These are phyloP conservation scores for Suhomyces sp. DNA, from an alignment of 805 yeast species.

Conservation along the genomic window DNA sequence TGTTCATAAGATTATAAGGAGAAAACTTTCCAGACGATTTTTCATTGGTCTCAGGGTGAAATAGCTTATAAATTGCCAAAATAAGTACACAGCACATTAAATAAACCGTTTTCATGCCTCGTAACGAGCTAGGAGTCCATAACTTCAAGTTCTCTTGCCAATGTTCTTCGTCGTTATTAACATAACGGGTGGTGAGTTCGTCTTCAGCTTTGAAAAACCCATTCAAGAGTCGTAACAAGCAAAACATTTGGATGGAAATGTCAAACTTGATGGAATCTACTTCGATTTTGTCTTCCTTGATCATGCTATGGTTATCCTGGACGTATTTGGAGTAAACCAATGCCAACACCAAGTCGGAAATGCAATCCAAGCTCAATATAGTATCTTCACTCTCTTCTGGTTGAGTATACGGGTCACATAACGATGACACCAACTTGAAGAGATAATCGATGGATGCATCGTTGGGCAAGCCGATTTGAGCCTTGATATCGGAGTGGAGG, in stretches of 20 bases:
- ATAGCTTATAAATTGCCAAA: constrained; percentile 31
- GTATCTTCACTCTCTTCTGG: constrained; percentile 58
- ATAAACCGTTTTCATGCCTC: constrained; percentile 25
- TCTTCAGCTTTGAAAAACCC: constrained; percentile 39
- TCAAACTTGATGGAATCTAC: constrained; percentile 33
- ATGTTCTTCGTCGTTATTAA: constrained; percentile 37
- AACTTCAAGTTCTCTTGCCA: constrained; percentile 20
- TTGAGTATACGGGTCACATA: constrained; percentile 64
- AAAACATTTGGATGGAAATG: constrained; percentile 33
- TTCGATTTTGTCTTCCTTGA: constrained; percentile 4
- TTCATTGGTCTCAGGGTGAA: constrained; percentile 14
- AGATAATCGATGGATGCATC: constrained; percentile 4
- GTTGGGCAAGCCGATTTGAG: background rate
- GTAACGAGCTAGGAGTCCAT: constrained; percentile 30
- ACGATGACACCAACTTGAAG: constrained; percentile 14
- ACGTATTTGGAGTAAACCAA: constrained; percentile 18
- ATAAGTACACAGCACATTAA: constrained; percentile 32
- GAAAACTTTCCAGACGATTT: background rate
- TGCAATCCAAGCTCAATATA: constrained; percentile 53
- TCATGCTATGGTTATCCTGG: constrained; percentile 5
- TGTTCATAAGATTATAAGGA: constrained; percentile 43
- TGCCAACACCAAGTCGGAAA: constrained; percentile 51
- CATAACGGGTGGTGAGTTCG: constrained; percentile 37
- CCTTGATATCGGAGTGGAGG: constrained; percentile 3
- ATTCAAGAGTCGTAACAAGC: constrained; percentile 37